phyloP scores from a whole-genome alignment of 352 stramenopile species.

The Globisporangium spinosum region DNA sequence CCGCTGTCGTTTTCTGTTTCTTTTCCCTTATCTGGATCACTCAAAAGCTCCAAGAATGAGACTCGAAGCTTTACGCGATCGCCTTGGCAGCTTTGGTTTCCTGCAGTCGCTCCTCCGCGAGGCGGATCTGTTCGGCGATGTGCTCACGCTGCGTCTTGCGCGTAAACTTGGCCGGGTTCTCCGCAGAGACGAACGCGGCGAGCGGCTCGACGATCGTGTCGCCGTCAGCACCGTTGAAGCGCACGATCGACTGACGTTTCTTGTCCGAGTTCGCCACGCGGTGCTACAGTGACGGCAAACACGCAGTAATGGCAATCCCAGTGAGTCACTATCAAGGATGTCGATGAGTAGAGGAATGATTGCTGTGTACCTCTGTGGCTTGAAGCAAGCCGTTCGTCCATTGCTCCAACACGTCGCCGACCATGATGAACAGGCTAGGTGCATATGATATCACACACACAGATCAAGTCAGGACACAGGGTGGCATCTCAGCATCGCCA shows the following conservation, averaged over 20 bases:
- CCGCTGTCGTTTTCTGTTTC: neutral
- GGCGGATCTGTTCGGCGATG: slow-evolving; percentile 45
- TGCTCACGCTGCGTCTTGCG: slow-evolving; percentile 67
- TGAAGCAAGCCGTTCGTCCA: slow-evolving; percentile 76
- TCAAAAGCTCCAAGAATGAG: neutral
- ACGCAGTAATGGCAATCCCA: neutral
- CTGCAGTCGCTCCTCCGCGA: slow-evolving; percentile 52
- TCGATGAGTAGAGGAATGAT: neutral
- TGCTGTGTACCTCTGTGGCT: slow-evolving; percentile 54
- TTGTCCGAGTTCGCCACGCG: slow-evolving; percentile 71
- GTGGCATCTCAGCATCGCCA: neutral
- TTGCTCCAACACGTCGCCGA: slow-evolving; percentile 78
- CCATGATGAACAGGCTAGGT: slow-evolving; percentile 63
- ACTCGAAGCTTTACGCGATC: neutral
- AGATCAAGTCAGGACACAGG: neutral
- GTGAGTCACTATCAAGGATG: neutral
- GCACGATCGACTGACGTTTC: slow-evolving; percentile 80
- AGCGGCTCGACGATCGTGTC: slow-evolving; percentile 70
- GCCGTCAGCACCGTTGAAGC: slow-evolving; percentile 75
- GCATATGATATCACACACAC: neutral
- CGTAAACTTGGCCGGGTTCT: slow-evolving; percentile 52
- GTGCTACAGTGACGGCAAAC: slow-evolving; percentile 33
- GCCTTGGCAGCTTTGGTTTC: slow-evolving; percentile 50
- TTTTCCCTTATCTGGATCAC: neutral
- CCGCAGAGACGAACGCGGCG: slow-evolving; percentile 44